phyloP scores from a whole-genome alignment of 2,329 filamentous ascomycete genomes.

The Hypocrella siamensis region DNA sequence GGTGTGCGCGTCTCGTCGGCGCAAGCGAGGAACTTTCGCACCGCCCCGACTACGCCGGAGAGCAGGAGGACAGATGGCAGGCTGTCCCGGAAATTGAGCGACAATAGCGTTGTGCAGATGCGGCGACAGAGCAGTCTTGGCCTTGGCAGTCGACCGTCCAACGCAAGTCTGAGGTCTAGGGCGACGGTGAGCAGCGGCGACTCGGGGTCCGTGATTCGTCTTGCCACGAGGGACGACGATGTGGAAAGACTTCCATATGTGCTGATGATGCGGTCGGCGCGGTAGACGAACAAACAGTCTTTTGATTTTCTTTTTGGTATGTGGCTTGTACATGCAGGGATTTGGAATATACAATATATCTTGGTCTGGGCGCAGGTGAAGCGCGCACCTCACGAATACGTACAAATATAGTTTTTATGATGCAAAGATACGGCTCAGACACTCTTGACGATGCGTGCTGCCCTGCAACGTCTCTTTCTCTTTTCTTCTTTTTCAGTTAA shows the following conservation, averaged over 20 bases:
- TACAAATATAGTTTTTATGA: too few species aligned
- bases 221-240: slow-evolving; percentile 23
- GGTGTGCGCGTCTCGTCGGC: slow-evolving; percentile 24
- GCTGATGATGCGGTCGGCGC: slow-evolving; percentile 17
- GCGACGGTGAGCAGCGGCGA: slow-evolving; percentile 16
- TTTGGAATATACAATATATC: too few species aligned
- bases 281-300: slow-evolving; percentile 2
- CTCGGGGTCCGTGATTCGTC: slow-evolving; percentile 30
- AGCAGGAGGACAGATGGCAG: slow-evolving; percentile 20
- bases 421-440: too few species aligned
- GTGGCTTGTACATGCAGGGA: not conserved
- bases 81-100: slow-evolving; percentile 21
- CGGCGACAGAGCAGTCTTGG: slow-evolving; percentile 19
- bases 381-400: too few species aligned
- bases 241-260: slow-evolving; percentile 19
- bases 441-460: too few species aligned
- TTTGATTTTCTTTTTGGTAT: not conserved
- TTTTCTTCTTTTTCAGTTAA: too few species aligned
- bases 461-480: too few species aligned
- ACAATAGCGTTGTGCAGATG: slow-evolving; percentile 25
- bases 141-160: slow-evolving; percentile 21
- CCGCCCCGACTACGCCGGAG: slow-evolving; percentile 36
- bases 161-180: slow-evolving; percentile 22
- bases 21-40: slow-evolving; percentile 29
- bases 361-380: too few species aligned